A percentile compares a stretch with the other conserved stretches of the same genome.
phyloP scores from a whole-genome alignment of 164 flowering plant species.

The Nelumbo lutea region DNA sequence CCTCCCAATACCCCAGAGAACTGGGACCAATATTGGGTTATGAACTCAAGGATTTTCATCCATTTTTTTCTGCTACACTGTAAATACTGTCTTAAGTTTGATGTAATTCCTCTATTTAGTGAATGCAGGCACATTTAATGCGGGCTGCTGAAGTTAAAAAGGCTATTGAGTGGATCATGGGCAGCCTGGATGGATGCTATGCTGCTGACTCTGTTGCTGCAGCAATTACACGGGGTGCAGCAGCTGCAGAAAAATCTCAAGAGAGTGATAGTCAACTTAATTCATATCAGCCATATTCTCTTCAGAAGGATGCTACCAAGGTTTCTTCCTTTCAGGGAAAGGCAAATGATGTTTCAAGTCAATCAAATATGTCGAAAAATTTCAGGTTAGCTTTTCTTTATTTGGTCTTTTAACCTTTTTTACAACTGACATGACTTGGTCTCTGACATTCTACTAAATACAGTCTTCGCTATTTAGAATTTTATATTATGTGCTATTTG shows the following conservation, averaged over 20 bases:
- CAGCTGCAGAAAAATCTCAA: conserved; percentile 50
- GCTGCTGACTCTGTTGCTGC: conserved; percentile 85
- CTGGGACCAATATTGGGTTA: too few species aligned
- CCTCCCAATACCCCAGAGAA: too few species aligned
- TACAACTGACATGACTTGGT: not conserved
- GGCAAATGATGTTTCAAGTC: conserved; percentile 49
- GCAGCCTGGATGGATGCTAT: conserved; percentile 75
- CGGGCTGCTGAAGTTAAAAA: conserved; percentile 95
- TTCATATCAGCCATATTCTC: conserved; percentile 29
- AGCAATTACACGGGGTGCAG: conserved; percentile 73
- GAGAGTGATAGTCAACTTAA: conserved; percentile 41
- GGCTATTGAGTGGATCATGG: conserved; percentile 95
- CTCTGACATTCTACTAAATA: not conserved
- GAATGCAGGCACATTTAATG: conserved; percentile 93
- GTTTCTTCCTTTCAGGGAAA: conserved; percentile 44
- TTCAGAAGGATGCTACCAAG: conserved; percentile 38
- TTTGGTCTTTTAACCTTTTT: not conserved
- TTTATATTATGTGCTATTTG: too few species aligned
- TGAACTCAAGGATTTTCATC: too few species aligned
- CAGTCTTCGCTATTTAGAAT: too few species aligned
- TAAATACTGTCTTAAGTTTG: conserved; percentile 18
- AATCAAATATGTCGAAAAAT: conserved; percentile 67
- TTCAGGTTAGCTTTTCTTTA: conserved; percentile 53
- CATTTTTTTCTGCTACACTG: too few species aligned
- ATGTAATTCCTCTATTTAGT: conserved; percentile 70